These are phyloP conservation scores for Diddensiella transvaalensis DNA, from an alignment of 805 yeast genomes.

Conservation along the genomic window DNA sequence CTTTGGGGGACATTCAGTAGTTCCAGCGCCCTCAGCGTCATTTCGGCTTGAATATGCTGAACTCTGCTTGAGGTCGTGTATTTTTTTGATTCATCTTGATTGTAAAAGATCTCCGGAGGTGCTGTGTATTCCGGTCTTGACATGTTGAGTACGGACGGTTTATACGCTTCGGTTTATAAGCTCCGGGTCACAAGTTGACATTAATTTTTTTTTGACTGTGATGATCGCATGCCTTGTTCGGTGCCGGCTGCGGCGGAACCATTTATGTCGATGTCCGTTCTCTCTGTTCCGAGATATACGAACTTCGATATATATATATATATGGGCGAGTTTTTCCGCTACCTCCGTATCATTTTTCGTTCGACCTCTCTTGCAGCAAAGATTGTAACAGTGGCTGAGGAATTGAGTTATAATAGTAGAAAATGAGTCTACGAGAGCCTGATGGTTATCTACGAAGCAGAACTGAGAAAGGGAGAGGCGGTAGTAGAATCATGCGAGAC, in stretches of 20 bases:
- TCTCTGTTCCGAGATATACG: no score
- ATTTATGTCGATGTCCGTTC: no score
- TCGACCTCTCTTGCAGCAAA: no score
- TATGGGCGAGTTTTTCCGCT: not conserved
- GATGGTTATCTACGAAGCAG: slow-evolving; percentile 1
- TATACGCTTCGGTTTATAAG: not conserved
- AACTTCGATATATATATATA: no score
- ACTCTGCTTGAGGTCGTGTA: slow-evolving; percentile 94
- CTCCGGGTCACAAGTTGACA: no score
- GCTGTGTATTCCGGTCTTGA: slow-evolving; percentile 96
- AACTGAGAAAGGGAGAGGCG: not conserved
- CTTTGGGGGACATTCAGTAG: slow-evolving; percentile 67
- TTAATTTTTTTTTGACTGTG: no score
- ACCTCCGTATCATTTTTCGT: not conserved
- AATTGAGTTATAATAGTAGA: not conserved
- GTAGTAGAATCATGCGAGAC: not conserved
- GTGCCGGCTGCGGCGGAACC: no score
- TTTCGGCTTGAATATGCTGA: slow-evolving; percentile 96
- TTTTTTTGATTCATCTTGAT: slow-evolving; percentile 83
- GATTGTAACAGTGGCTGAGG: no score
- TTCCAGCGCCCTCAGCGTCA: slow-evolving; percentile 93
- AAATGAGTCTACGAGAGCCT: not conserved
- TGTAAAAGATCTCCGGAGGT: slow-evolving; percentile 93
- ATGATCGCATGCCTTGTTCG: no score
- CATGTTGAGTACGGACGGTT: slow-evolving; percentile 42